Base-by-base conservation (phyloP, 2,329 filamentous ascomycete genomes). In the Zasmidium angulare region DNA sequence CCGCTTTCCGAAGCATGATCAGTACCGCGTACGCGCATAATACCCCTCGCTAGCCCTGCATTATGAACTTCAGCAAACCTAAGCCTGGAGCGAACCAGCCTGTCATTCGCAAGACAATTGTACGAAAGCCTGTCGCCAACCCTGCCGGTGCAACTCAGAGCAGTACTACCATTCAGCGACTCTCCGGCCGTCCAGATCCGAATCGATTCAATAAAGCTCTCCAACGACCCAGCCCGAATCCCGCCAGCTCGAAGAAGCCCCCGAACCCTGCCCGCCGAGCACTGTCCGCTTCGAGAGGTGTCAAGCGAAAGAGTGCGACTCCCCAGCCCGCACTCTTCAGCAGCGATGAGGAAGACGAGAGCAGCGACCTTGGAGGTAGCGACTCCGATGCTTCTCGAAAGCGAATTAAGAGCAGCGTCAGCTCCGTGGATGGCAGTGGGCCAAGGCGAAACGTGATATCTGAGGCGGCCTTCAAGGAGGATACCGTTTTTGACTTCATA, bases 231-330 rank as follows among this genome's bases (percentile, higher is more conserved):
- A 48, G 63, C 49, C 53, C 63, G 3, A 59, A 63, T 17, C 31
- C 55, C 46, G 11, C 46, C 11, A 51, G 23, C 31, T 56, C 60
- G 36, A 66, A 64, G 53, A 61, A 60, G 50, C 56, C 61, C 1
- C 56, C 58, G 17, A 65, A 61, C 23, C 59, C 61, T 20, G 65
- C 65, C 10, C 61, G 61, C 24, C 54, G 65, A 58, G 65, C 67
- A 21, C 51, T 68, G 9, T 63, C 59, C 10, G 43, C 55, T 17
- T 51, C 67, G 26, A 67, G 68, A 61, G 69, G 70, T 11, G 60
- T 71, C 14, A 75, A 75, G 60, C 63, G 73, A 50, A 74, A 75
- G 63, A 72, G 69, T 50, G 68, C 68, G 17, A 74, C 72, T 0
- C 71, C 72, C 9, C 70, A 74, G 43, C 68, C 65, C 17, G 54